Base-by-base conservation (phyloP, 768 basidiomycete species). In the Amanita subjunquillea region DNA sequence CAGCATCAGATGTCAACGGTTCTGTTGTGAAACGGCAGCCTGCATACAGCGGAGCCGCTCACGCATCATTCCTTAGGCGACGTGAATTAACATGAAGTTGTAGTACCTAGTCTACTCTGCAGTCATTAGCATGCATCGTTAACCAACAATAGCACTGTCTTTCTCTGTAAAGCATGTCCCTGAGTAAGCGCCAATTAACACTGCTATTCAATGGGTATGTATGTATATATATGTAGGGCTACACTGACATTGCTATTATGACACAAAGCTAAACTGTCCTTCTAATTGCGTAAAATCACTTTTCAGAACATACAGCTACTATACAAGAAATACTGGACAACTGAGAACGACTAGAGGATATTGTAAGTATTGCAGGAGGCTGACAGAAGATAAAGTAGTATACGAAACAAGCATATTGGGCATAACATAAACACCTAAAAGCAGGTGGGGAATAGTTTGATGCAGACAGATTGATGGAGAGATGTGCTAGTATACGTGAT, bases 401-500 rank as follows among this genome's bases (percentile, higher is more conserved):
- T 42, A 22, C 10, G 20, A 42, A 20, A 23, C 17, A 42, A 20
- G 34, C 41, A 42, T 42, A 22, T 22, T 20, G 22, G 23, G n/a
- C 17, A 42, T 22, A 42, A 12, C 41, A 42, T 42, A 42, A 20
- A 22, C 41, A 22, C 20, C 41, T 23, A 23, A 22, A 42, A 42
- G 23, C 17, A 42, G 1, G 43, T 29, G 6, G 25, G 4, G 15
- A 3, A 27, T 41, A 27, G 50, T 51, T 43, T 25, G 49, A 27
- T 50, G 50, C 50, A 32, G 42, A 41, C 50, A 51, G 41, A 42
- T 51, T 29, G 40, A 29, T 39, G 20, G 32, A 51, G 3, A 34
- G 50, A 51, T 51, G 50, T 22, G 32, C 22, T 51, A 42, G 23
- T 32, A 41, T 51, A 51, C 34, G 48, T 44, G 50, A 42, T 51